Base-by-base conservation (phyloP, 2,329 filamentous ascomycete genomes). In the Colletotrichum higginsianum region DNA sequence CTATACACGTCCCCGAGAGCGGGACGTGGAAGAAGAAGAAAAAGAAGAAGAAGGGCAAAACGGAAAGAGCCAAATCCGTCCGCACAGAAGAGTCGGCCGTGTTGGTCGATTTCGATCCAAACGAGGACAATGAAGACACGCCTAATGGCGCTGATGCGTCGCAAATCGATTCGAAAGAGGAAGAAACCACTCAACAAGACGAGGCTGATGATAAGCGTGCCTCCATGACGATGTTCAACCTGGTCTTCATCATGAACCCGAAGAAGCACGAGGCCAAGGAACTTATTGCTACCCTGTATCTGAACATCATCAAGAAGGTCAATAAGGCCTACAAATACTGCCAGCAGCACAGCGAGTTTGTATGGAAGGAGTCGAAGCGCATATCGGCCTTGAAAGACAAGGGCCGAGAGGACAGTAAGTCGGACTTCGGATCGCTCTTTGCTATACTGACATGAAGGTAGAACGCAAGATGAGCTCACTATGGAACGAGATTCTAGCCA, bases 201-300 rank as follows among this genome's bases (percentile, higher is more conserved):
- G 81, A 89, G 70, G 81, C 86, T 50, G 86, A 92, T 73, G 86
- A 90, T 78, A 91, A 93, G 79, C 86, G 86, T 75, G 90, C 88
- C 75, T 89, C 90, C 57, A 95, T 98, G 93, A 95, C 92, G 74
- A 98, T 98, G 96, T 99, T 99, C 83, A 97, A 98, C 80, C 89
- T 98, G 13, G 95, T 98, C 30, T 98, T 98, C 80, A 93, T 98
- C 61, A 85, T 98, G 74, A 93, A 94, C 75, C 93, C 95, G 3
- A 92, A 92, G 61, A 90, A 92, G 63, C 86, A 95, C 67, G 93
- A 98, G 78, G 91, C 93, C 75, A 93, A 93, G 67, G 86, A 88
- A 85, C 78, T 97, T 56, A 89, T 92, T 53, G 93, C 97, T 74
- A 91, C 84, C 6, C 82, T 98, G 79, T 98, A 98, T 80, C 88